Evolutionary conservation across 495 filamentous ascomycete genomes (phyloP).

Genomic region (Apodospora peruviana): DNA sequence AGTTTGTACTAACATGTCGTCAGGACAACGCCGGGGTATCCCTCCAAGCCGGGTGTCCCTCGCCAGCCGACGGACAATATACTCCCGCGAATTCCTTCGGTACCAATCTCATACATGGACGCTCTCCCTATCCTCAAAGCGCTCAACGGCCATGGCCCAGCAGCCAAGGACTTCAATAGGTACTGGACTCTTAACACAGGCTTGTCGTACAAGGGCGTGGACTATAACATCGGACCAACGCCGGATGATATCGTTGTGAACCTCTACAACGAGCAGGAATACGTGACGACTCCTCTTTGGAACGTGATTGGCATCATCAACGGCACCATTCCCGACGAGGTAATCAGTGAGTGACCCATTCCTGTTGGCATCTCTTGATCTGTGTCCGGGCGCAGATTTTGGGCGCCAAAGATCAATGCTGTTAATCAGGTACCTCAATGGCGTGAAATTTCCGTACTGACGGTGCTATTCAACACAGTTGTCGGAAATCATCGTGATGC

Average conservation of each 20-base stretch:
- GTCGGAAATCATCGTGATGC: constrained; percentile 96
- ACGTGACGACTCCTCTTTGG: constrained; percentile 86
- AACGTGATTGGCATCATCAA: constrained; percentile 94
- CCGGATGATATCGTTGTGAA: constrained; percentile 71
- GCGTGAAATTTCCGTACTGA: not conserved
- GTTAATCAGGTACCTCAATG: no score
- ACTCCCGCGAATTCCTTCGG: constrained; percentile 82
- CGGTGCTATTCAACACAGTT: constrained; percentile 28
- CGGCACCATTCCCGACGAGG: constrained; percentile 74
- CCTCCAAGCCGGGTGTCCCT: constrained; percentile 85
- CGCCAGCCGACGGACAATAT: constrained; percentile 60
- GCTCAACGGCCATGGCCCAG: constrained; percentile 81
- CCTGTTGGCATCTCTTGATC: no score
- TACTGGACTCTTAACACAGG: constrained; percentile 67
- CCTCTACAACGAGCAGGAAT: constrained; percentile 82
- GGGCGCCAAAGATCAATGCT: no score
- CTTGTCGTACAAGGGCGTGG: constrained; percentile 72
- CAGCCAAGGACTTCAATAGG: constrained; percentile 68
- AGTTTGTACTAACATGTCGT: constrained; percentile 5
- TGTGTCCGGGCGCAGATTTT: no score
- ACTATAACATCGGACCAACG: constrained; percentile 89
- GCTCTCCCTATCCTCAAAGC: constrained; percentile 80
- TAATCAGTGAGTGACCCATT: constrained; percentile 33
- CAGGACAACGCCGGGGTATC: constrained; percentile 84
- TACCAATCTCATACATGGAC: constrained; percentile 86